Evolutionary conservation across 345 rosid species (phyloP).

Genomic region (Melaleuca quinquenervia): DNA sequence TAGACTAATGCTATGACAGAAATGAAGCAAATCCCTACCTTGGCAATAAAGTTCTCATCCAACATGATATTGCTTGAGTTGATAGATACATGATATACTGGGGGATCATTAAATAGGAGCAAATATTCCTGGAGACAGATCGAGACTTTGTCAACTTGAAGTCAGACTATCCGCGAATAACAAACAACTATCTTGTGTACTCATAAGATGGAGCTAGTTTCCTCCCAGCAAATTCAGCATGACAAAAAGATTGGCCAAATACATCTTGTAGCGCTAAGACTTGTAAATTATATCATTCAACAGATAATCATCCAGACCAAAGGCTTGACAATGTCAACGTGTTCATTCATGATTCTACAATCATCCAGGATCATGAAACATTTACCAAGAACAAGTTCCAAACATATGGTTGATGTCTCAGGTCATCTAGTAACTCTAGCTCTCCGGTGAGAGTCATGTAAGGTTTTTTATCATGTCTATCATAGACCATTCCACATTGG

Average conservation of each 20-base stretch:
- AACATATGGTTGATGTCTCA: neutral
- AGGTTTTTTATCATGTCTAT: neutral
- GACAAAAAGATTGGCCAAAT: neutral
- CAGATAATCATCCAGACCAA: neutral
- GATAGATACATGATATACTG: conserved; percentile 55
- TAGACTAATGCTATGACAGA: neutral
- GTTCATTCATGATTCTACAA: neutral
- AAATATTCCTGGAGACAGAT: conserved; percentile 57
- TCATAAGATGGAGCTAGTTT: neutral
- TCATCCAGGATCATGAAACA: neutral
- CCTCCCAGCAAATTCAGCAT: neutral
- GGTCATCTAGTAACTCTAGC: neutral
- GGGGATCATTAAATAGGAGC: conserved; percentile 65
- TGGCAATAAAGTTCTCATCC: conserved; percentile 76
- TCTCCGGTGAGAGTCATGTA: neutral
- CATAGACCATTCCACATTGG: neutral
- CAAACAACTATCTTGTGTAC: neutral
- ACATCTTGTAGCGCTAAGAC: neutral
- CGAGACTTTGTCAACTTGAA: neutral
- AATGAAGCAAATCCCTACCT: conserved; percentile 26
- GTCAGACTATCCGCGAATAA: neutral
- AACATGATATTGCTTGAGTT: conserved; percentile 79
- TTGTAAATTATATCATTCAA: neutral
- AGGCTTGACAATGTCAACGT: neutral
- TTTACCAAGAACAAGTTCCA: neutral